These are phyloP conservation scores for Tephrocybe sp. DNA, from an alignment of 768 basidiomycete species.

Conservation along the genomic window DNA sequence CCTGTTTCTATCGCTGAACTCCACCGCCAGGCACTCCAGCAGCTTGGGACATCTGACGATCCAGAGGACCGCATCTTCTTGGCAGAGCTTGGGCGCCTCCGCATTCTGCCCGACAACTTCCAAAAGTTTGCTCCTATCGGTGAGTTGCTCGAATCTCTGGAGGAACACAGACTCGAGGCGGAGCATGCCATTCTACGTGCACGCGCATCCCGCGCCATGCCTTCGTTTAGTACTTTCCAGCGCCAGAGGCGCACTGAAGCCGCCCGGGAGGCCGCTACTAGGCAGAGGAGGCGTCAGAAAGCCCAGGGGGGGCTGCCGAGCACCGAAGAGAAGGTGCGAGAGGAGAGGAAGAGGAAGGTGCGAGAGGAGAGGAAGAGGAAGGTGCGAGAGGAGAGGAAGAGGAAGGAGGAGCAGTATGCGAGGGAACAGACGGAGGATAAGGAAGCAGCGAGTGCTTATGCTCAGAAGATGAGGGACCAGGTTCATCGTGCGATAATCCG, in stretches of 20 bases:
- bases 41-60: constrained; percentile 3
- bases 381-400: constrained; percentile 3
- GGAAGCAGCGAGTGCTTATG: background rate
- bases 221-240: constrained; percentile 8
- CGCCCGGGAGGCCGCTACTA: background rate
- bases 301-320: background rate
- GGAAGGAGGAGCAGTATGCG: constrained; percentile 3
- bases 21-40: background rate
- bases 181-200: constrained; percentile 3
- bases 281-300: background rate
- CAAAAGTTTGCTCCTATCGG: background rate
- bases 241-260: constrained; percentile 1
- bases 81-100: constrained; percentile 8
- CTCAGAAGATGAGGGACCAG: background rate
- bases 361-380: background rate
- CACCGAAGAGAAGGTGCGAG: background rate
- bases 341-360: constrained; percentile 3
- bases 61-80: constrained; percentile 13
- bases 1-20: constrained; percentile 2
- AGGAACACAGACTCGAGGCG: background rate
- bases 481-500: constrained; percentile 5
- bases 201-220: background rate
- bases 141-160: background rate
- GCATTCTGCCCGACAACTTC: constrained; percentile 6
- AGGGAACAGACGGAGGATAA: background rate